Conservation (phyloP, 495 filamentous ascomycete species). For the Hamigera avellanea region DNA sequence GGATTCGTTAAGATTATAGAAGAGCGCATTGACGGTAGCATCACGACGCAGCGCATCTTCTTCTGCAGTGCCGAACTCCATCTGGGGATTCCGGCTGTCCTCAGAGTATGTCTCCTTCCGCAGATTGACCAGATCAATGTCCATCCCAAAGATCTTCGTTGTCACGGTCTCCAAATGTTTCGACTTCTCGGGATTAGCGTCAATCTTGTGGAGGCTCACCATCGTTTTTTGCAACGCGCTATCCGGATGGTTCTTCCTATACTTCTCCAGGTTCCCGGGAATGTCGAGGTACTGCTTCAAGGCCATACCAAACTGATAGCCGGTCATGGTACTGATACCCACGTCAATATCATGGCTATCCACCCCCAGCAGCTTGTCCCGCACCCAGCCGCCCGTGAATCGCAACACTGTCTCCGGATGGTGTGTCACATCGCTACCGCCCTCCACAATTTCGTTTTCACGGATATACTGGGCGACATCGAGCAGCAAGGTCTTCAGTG, state of each 20-base stretch:
- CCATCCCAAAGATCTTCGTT: conserved; percentile 72
- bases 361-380: conserved; percentile 82
- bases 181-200: conserved; percentile 89
- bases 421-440: conserved; percentile 13
- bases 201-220: conserved; percentile 57
- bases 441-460: conserved; percentile 30
- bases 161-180: conserved; percentile 95
- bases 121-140: conserved; percentile 90
- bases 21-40: conserved; percentile 90
- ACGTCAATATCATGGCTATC: conserved; percentile 88
- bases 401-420: conserved; percentile 42
- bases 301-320: conserved; percentile 63
- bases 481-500: conserved; percentile 58
- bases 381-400: conserved; percentile 97
- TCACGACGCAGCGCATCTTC: conserved; percentile 87
- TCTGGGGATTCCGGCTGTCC: conserved; percentile 77
- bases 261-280: conserved; percentile 43
- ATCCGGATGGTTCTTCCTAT: conserved; percentile 20
- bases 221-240: conserved; percentile 26
- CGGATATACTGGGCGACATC: conserved; percentile 63
- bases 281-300: conserved; percentile 48
- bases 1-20: conserved; percentile 75
- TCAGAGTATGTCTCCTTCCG: conserved; percentile 81
- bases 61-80: conserved; percentile 86
- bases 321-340: conserved; percentile 91